phyloP scores from a whole-genome alignment of 345 rosid species.

The Capsella bursapastoris region DNA sequence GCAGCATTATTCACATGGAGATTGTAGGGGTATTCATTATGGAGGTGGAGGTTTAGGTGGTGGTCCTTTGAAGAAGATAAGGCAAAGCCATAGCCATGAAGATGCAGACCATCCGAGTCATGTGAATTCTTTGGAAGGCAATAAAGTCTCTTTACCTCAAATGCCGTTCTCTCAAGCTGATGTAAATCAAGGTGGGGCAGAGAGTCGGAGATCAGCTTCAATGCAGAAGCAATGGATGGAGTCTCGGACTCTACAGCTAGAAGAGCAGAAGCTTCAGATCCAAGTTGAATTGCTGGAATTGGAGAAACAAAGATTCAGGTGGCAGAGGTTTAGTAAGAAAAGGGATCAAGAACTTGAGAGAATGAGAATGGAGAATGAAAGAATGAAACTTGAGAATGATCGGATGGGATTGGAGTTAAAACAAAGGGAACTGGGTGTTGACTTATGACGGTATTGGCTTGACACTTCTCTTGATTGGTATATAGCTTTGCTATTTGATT shows the following conservation, averaged over 20 bases:
- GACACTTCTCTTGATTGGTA: constrained; percentile 14
- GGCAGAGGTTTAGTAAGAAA: constrained; percentile 83
- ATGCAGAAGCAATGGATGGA: constrained; percentile 72
- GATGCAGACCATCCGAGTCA: constrained; percentile 55
- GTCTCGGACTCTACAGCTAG: constrained; percentile 68
- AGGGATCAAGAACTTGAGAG: constrained; percentile 79
- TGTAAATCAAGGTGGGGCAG: constrained; percentile 56
- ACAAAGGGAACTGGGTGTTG: constrained; percentile 48
- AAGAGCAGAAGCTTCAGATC: constrained; percentile 83
- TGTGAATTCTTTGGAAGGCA: constrained; percentile 30
- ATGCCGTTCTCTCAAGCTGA: constrained; percentile 54
- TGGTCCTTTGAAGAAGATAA: constrained; percentile 63
- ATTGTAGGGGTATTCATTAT: constrained; percentile 47
- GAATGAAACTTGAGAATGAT: constrained; percentile 90
- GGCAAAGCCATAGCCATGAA: constrained; percentile 58
- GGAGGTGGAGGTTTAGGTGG: constrained; percentile 49
- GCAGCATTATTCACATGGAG: constrained; percentile 53
- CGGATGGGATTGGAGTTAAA: constrained; percentile 71
- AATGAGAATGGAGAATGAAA: constrained; percentile 81
- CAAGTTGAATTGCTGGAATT: constrained; percentile 76
- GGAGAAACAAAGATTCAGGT: constrained; percentile 81
- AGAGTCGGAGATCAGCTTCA: constrained; percentile 54
- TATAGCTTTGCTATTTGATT: constrained; percentile 13
- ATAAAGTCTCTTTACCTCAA: constrained; percentile 44
- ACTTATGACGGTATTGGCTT: neutral